Conservation (phyloP, 1,139 yeast genomes). For the Geotrichum histeridarum region DNA sequence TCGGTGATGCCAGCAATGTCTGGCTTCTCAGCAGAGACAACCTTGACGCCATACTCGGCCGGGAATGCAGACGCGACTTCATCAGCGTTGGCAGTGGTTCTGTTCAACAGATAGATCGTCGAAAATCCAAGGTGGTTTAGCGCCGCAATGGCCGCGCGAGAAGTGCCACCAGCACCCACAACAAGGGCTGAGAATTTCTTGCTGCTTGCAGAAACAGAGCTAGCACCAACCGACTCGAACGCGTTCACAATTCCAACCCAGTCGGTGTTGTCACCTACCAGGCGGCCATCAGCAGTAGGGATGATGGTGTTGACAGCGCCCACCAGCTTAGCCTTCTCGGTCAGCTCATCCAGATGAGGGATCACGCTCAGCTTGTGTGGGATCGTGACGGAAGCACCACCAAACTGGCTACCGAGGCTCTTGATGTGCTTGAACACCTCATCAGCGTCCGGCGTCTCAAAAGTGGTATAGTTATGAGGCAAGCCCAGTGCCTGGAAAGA, state of each 20-base stretch:
- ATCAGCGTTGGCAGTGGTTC: conserved; percentile 63
- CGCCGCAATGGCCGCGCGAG: conserved; percentile 92
- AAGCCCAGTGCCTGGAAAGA: conserved; percentile 67
- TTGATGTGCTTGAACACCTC: conserved; percentile 45
- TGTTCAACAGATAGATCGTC: conserved; percentile 72
- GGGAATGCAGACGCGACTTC: conserved; percentile 63
- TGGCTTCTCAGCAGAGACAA: conserved; percentile 48
- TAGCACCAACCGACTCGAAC: conserved; percentile 53
- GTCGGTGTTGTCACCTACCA: conserved; percentile 88
- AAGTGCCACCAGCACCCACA: conserved; percentile 96
- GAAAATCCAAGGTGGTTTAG: conserved; percentile 71
- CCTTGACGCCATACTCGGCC: conserved; percentile 51
- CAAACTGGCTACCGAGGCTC: conserved; percentile 55
- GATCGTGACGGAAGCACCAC: conserved; percentile 89
- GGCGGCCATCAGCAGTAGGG: conserved; percentile 50
- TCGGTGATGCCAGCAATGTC: conserved; percentile 22
- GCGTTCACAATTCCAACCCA: conserved; percentile 85
- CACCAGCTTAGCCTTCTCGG: conserved; percentile 67
- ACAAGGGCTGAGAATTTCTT: conserved; percentile 43
- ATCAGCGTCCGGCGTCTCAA: conserved; percentile 62
- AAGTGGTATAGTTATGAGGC: conserved; percentile 65
- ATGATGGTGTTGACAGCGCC: conserved; percentile 93
- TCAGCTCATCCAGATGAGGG: conserved; percentile 50
- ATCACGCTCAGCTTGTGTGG: conserved; percentile 81
- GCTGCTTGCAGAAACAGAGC: conserved; percentile 40